These are phyloP conservation scores for Endoconidiophora polonica DNA, from an alignment of 2,329 filamentous ascomycete species.

Conservation along the genomic window DNA sequence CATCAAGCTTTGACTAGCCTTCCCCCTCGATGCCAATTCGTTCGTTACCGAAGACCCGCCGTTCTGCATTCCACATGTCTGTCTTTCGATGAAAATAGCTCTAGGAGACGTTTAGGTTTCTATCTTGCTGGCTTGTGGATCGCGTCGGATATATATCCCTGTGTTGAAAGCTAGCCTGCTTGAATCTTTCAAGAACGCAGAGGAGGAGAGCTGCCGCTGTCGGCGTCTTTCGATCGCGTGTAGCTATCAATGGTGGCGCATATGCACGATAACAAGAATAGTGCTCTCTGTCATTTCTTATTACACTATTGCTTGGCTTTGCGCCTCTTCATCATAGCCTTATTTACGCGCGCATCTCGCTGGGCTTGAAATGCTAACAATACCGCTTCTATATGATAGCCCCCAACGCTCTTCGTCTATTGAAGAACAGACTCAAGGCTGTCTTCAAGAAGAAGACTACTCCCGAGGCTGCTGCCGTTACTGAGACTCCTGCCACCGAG, in stretches of 20 bases:
- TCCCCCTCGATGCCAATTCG: too few relatives aligned
- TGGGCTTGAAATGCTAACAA: neutral
- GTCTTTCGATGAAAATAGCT: too few relatives aligned
- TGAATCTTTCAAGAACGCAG: neutral
- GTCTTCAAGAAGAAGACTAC: slow-evolving; percentile 33
- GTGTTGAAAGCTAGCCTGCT: too few relatives aligned
- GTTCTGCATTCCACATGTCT: too few relatives aligned
- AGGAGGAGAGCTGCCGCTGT: too few relatives aligned
- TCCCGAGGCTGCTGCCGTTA: slow-evolving; percentile 10
- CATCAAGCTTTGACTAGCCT: too few relatives aligned
- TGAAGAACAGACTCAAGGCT: slow-evolving; percentile 38
- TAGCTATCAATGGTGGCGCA: neutral
- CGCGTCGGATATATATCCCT: too few relatives aligned
- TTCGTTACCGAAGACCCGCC: too few relatives aligned
- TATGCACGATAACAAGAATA: too few relatives aligned
- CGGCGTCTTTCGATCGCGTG: too few relatives aligned
- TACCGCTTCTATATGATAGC: slow-evolving; percentile 20
- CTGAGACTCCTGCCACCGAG: neutral
- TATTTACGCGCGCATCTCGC: neutral
- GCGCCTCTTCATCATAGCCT: neutral
- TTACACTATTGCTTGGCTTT: neutral
- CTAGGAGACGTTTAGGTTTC: too few relatives aligned
- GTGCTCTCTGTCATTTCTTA: neutral
- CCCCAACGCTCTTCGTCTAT: slow-evolving; percentile 33
- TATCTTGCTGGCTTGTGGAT: too few relatives aligned